A percentile compares a stretch with the other conserved stretches of the same genome.
These are phyloP conservation scores for Kwoniella newhampshirensis DNA, from an alignment of 768 basidiomycete genomes.

Conservation along the genomic window DNA sequence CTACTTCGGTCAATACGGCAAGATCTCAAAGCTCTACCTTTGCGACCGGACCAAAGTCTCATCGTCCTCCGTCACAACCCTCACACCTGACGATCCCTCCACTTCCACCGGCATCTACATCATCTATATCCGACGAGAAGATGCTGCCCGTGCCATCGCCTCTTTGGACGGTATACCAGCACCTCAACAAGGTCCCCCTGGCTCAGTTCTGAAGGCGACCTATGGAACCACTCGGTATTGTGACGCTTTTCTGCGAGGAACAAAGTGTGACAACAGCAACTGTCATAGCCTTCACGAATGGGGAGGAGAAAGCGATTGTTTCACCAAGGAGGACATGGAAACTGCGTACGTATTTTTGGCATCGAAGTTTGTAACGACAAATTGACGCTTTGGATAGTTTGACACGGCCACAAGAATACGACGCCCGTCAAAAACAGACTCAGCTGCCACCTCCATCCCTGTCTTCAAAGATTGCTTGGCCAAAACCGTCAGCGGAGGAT, in stretches of 20 bases:
- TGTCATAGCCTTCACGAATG: constrained; percentile 97
- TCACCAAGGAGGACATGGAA: constrained; percentile 92
- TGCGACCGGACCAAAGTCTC: constrained; percentile 76
- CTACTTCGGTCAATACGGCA: constrained; percentile 98
- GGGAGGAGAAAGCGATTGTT: constrained; percentile 97
- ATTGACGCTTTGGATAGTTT: constrained; percentile 22
- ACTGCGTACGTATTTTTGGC: constrained; percentile 66
- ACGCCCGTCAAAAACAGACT: constrained; percentile 43
- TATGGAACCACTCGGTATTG: constrained; percentile 98
- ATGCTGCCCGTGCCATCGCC: constrained; percentile 86
- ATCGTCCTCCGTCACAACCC: constrained; percentile 60
- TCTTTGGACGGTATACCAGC: constrained; percentile 90
- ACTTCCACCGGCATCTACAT: constrained; percentile 77
- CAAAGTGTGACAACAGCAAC: constrained; percentile 71
- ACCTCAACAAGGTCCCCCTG: constrained; percentile 75
- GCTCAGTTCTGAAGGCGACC: constrained; percentile 86
- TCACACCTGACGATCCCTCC: constrained; percentile 57
- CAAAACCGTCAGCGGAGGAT: constrained; percentile 45
- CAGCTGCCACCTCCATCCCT: constrained; percentile 27
- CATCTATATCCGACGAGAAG: constrained; percentile 89
- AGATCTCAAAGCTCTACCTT: constrained; percentile 90
- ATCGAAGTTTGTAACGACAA: neutral
- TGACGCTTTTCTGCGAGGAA: constrained; percentile 86
- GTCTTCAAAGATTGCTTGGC: constrained; percentile 38
- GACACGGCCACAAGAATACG: constrained; percentile 42